Evolutionary conservation across 371 early-diverging fungal species (phyloP), one percentile per base, ranked within the genome.

Genomic region (Funneliformis caledonium): DNA sequence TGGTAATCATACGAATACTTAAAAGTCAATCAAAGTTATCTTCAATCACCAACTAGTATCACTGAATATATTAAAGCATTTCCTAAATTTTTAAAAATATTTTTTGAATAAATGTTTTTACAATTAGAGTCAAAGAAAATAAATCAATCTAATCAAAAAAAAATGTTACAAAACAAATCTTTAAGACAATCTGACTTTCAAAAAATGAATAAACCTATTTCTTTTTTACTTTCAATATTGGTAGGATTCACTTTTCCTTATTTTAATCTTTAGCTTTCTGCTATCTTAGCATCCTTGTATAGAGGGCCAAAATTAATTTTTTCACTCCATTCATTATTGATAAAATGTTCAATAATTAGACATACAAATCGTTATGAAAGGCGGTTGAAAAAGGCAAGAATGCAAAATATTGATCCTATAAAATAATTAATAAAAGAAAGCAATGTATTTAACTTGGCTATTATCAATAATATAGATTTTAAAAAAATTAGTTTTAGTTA

Each of bases 81-180:
- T 73, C 0, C 43, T 9, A 26, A 1, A 0, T 48, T 16, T 73
- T n/a, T 73, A 12, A 12, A 19, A 73, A 31, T 37, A 2, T 73
- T 73, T 11, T 73, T 73, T 73, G 14, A 73, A 48, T 9, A 10
- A 50, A 22, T 72, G 37, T 37, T 72, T 72, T 14, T 31, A 72
- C 26, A 22, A 72, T 72, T 72, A 52, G 37, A 72, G 1, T 22
- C 26, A 72, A 50, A 72, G 48, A 72, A 72, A 72, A 50, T 52
- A 72, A 48, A 9, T 0, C 11, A 26, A 37, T 22, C 4, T 52
- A 50, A 72, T 50, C 16, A 1, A 8, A 72, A 72, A 72, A 52
- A 48, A 43, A 72, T 16, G 48, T 22, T 43, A 72, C 7, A 45
- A 50, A 50, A 43, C 11, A 0, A 22, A 48, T 22, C 61, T 26